These are phyloP conservation scores for Neurospora discreta DNA, from an alignment of 495 filamentous ascomycete species.

Conservation along the genomic window DNA sequence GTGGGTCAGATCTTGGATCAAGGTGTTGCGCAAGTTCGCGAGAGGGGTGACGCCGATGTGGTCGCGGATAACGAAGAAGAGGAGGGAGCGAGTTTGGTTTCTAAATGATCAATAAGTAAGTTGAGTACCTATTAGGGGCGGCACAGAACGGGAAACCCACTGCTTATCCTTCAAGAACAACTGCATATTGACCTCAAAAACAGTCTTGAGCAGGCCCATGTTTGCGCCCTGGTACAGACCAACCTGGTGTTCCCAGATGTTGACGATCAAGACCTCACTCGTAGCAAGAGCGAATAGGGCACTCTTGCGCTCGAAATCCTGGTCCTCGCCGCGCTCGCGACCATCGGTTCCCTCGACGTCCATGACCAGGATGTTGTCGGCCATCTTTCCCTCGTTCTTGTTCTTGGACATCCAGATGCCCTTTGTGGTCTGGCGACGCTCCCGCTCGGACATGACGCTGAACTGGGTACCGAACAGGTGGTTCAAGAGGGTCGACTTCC, in stretches of 20 bases:
- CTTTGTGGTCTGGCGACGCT: slow-evolving; percentile 92
- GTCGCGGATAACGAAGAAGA: slow-evolving; percentile 98
- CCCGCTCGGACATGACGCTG: slow-evolving; percentile 86
- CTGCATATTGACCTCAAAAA: slow-evolving; percentile 97
- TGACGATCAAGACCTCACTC: slow-evolving; percentile 95
- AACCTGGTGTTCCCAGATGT: slow-evolving; percentile 99
- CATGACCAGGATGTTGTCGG: slow-evolving; percentile 97
- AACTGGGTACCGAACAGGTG: slow-evolving; percentile 92
- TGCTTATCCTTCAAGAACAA: slow-evolving; percentile 89
- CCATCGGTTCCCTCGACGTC: slow-evolving; percentile 98
- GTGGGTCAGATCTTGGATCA: slow-evolving; percentile 78
- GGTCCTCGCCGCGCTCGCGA: slow-evolving; percentile 90
- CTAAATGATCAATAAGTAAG: slow-evolving; percentile 35
- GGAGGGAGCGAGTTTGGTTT: slow-evolving; percentile 77
- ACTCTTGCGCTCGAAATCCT: slow-evolving; percentile 97
- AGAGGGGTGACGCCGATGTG: slow-evolving; percentile 87
- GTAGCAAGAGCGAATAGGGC: slow-evolving; percentile 94
- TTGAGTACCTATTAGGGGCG: neutral
- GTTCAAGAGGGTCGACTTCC: slow-evolving; percentile 95
- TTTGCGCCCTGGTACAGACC: slow-evolving; percentile 97
- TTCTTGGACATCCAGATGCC: slow-evolving; percentile 99
- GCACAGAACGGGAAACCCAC: slow-evolving; percentile 36
- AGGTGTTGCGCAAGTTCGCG: slow-evolving; percentile 73
- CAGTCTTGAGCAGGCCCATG: slow-evolving; percentile 95
- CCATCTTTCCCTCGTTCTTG: slow-evolving; percentile 63